Percentiles rank a stretch among this genome's conserved stretches.
phyloP scores from a whole-genome alignment of 345 rosid genomes.

The Erucastrum elatum region DNA sequence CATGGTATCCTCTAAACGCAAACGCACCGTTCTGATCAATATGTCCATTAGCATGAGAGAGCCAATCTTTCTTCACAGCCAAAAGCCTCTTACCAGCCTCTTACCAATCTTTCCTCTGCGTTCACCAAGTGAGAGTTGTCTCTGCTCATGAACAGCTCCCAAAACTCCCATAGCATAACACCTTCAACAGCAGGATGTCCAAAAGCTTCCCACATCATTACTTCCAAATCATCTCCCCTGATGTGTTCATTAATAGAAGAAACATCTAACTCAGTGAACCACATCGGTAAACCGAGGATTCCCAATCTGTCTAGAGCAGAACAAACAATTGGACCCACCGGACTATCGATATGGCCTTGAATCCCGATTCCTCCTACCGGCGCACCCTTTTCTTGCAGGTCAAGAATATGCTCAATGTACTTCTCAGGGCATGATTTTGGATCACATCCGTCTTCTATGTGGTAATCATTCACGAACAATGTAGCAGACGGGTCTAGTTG shows the following conservation, averaged over 20 bases:
- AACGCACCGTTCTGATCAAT: conserved; percentile 59
- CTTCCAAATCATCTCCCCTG: conserved; percentile 86
- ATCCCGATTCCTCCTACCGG: conserved; percentile 85
- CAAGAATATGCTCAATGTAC: conserved; percentile 67
- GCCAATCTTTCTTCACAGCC: conserved; percentile 69
- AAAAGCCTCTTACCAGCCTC: conserved; percentile 80
- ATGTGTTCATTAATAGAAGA: conserved; percentile 68
- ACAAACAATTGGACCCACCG: conserved; percentile 70
- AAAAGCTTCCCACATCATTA: conserved; percentile 85
- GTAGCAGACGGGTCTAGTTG: conserved; percentile 72
- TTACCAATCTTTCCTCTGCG: too few relatives aligned
- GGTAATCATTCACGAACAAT: conserved; percentile 88
- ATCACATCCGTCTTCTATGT: conserved; percentile 82
- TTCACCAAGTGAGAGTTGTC: conserved; percentile 68
- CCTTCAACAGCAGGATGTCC: conserved; percentile 95
- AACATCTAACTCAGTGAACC: conserved; percentile 95
- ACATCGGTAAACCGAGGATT: conserved; percentile 74
- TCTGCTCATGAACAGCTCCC: conserved; percentile 94
- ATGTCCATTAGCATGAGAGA: conserved; percentile 58
- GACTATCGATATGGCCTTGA: conserved; percentile 88
- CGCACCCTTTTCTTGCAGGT: conserved; percentile 82
- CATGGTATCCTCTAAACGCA: conserved; percentile 77
- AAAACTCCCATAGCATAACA: conserved; percentile 91
- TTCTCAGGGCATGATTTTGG: conserved; percentile 66
- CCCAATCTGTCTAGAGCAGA: conserved; percentile 75